Conservation (phyloP, 2,329 filamentous ascomycete genomes). For the Emmonsiellopsis sp. region DNA sequence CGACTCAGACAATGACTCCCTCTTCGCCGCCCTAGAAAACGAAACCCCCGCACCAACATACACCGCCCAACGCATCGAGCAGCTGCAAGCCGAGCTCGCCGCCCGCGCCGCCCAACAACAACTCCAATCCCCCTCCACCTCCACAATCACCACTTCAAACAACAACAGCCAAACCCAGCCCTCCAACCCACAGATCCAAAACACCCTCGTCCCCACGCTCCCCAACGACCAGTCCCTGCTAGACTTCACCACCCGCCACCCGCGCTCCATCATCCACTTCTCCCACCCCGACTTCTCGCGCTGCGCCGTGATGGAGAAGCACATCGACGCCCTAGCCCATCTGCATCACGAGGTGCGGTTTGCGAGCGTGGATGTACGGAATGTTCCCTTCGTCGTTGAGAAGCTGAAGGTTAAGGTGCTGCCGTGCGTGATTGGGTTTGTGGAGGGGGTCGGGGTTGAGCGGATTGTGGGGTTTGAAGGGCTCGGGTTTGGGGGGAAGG, state of each 20-base stretch:
- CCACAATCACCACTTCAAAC: slow-evolving; percentile 7
- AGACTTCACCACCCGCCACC: slow-evolving; percentile 50
- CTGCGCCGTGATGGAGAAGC: slow-evolving; percentile 53
- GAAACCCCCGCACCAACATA: slow-evolving; percentile 44
- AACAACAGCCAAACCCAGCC: background rate
- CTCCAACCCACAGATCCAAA: background rate
- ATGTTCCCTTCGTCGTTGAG: slow-evolving; percentile 38
- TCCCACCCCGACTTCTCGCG: slow-evolving; percentile 55
- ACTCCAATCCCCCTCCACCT: slow-evolving; percentile 29
- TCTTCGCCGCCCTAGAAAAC: slow-evolving; percentile 47
- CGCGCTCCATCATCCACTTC: slow-evolving; percentile 53
- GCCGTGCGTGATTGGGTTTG: slow-evolving; percentile 41
- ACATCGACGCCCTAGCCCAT: slow-evolving; percentile 39
- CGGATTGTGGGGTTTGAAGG: slow-evolving; percentile 41
- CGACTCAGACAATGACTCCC: slow-evolving; percentile 48
- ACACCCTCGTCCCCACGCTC: slow-evolving; percentile 27
- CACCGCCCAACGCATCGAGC: slow-evolving; percentile 48
- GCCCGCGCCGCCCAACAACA: slow-evolving; percentile 35
- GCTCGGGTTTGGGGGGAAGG: slow-evolving; percentile 26
- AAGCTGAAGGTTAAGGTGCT: slow-evolving; percentile 37
- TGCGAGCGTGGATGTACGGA: slow-evolving; percentile 35
- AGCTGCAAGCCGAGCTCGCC: slow-evolving; percentile 48
- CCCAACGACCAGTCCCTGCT: slow-evolving; percentile 48
- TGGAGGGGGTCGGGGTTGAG: slow-evolving; percentile 36
- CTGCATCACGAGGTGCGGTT: slow-evolving; percentile 35